Evolutionary conservation across 2,329 filamentous ascomycete species (phyloP).

Genomic region (Colletotrichum costaricense): DNA sequence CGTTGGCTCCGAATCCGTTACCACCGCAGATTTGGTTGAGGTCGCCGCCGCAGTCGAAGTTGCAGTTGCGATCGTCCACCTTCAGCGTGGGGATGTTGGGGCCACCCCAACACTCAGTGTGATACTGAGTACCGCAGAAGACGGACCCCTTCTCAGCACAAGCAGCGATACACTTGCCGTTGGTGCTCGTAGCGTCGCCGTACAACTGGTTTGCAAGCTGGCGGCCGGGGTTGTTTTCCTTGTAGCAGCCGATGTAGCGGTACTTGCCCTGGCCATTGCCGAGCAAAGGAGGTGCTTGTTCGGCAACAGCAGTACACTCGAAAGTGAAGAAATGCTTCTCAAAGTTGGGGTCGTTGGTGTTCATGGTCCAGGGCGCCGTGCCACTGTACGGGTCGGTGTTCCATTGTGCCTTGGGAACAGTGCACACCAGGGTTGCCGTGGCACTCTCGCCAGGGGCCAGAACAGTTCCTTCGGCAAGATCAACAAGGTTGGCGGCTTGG

Average conservation of each 20-base stretch:
- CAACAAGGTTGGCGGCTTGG: constrained; percentile 64
- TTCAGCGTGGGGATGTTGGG: constrained; percentile 55
- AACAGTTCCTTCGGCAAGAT: constrained; percentile 67
- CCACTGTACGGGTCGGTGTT: constrained; percentile 63
- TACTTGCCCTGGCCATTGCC: constrained; percentile 58
- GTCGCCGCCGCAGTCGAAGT: constrained; percentile 62
- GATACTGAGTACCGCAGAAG: constrained; percentile 63
- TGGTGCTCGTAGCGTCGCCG: constrained; percentile 53
- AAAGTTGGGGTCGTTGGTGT: constrained; percentile 63
- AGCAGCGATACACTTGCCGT: constrained; percentile 55
- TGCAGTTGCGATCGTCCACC: constrained; percentile 60
- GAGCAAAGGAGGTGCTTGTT: constrained; percentile 63
- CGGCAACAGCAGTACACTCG: constrained; percentile 60
- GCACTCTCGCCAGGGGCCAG: constrained; percentile 61
- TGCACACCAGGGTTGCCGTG: constrained; percentile 64
- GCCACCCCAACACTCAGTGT: constrained; percentile 66
- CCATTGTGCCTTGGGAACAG: constrained; percentile 67
- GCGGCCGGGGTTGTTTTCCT: constrained; percentile 65
- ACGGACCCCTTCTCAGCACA: constrained; percentile 50
- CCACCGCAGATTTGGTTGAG: constrained; percentile 65
- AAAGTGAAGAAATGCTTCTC: constrained; percentile 66
- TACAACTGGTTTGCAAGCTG: constrained; percentile 59
- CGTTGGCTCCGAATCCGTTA: constrained; percentile 49
- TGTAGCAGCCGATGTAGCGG: constrained; percentile 65
- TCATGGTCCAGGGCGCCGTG: constrained; percentile 65